These are phyloP conservation scores for Naumovozyma castellii DNA, from an alignment of 805 yeast genomes.

Conservation along the genomic window DNA sequence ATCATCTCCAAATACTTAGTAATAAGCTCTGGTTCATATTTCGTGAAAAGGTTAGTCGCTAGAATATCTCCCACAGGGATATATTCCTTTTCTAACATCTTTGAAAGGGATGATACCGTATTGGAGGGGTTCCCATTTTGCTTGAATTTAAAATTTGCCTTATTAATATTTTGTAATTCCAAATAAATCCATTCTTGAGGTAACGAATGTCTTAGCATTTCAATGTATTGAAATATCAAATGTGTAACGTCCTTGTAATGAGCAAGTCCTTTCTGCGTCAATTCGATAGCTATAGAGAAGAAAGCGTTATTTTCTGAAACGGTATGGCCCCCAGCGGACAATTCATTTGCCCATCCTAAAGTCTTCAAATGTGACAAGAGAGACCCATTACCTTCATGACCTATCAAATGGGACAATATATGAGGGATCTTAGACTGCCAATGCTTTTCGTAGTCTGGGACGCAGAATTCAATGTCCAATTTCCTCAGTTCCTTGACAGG, in stretches of 20 bases:
- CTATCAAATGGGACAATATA: constrained; percentile 72
- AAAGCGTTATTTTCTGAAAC: constrained; percentile 58
- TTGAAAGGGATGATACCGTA: constrained; percentile 64
- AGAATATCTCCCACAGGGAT: constrained; percentile 61
- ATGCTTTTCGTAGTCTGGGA: constrained; percentile 64
- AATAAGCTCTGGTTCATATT: constrained; percentile 49
- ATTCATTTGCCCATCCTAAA: constrained; percentile 69
- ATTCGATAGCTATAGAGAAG: constrained; percentile 62
- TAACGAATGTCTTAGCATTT: constrained; percentile 43
- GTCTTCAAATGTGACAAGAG: constrained; percentile 58
- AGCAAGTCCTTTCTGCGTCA: constrained; percentile 62
- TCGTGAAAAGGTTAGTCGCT: constrained; percentile 45
- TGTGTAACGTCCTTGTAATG: constrained; percentile 53
- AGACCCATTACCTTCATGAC: constrained; percentile 91
- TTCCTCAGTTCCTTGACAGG: constrained; percentile 76
- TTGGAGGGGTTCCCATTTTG: constrained; percentile 67
- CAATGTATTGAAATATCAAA: constrained; percentile 63
- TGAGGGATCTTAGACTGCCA: constrained; percentile 65
- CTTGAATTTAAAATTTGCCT: constrained; percentile 64
- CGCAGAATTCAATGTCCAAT: constrained; percentile 56
- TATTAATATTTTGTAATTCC: constrained; percentile 64
- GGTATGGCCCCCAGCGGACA: constrained; percentile 63
- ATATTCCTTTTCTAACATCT: constrained; percentile 43
- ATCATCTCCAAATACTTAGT: constrained; percentile 41
- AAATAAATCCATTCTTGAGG: constrained; percentile 74